Evolutionary conservation across 179 eudicot species (phyloP).

Genomic region (Corrigiola litoralis): DNA sequence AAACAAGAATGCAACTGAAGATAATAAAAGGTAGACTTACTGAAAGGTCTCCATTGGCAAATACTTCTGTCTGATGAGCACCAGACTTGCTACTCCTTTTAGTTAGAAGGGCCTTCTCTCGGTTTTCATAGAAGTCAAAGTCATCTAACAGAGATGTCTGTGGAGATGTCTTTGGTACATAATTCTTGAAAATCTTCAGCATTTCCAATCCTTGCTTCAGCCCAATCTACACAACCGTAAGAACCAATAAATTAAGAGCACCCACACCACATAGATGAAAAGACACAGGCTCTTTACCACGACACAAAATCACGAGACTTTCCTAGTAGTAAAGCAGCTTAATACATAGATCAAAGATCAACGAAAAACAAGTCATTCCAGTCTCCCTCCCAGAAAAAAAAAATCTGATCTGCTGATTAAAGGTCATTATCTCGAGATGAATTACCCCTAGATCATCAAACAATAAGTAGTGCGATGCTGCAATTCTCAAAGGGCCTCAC

Average conservation of each 20-base stretch:
- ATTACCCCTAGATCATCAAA: no score
- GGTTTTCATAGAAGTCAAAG: slow-evolving; percentile 34
- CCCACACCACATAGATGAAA: background rate
- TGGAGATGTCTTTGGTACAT: slow-evolving; percentile 23
- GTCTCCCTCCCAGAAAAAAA: no score
- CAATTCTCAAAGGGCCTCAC: no score
- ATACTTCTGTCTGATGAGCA: slow-evolving; percentile 28
- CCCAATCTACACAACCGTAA: slow-evolving; percentile 23
- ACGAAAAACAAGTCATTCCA: no score
- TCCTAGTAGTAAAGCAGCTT: no score
- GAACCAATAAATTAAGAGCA: background rate
- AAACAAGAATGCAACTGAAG: background rate
- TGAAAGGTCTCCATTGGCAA: slow-evolving; percentile 5
- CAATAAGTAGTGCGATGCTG: no score
- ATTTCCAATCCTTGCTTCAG: slow-evolving; percentile 39
- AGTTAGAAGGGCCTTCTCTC: slow-evolving; percentile 38
- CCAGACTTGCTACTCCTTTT: slow-evolving; percentile 44
- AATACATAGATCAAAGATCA: no score
- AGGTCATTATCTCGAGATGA: no score
- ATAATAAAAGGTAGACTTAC: slow-evolving; percentile 27
- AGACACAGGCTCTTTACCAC: background rate
- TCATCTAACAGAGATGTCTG: slow-evolving; percentile 30
- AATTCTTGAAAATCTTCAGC: slow-evolving; percentile 40
- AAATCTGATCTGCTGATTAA: no score
- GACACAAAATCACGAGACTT: background rate